Base-by-base conservation (phyloP, 495 filamentous ascomycete genomes). In the Xylona heveae region DNA sequence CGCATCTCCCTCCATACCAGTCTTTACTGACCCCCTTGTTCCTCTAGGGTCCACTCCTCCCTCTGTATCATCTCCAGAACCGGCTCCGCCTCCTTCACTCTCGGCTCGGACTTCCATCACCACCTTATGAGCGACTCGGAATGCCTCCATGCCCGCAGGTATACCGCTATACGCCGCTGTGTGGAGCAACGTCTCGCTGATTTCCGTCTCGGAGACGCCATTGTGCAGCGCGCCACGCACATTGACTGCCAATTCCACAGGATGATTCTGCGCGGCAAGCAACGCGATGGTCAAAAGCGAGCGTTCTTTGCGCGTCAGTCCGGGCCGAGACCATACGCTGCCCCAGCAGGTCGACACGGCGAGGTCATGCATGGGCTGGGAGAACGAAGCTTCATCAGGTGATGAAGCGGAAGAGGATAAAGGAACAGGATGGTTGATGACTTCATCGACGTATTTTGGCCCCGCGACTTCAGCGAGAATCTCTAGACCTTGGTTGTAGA, bases 291-390 rank as follows among this genome's bases (percentile, higher is more conserved):
- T 68, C 28, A 73, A 44, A 19, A 70, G 42, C 33, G 49, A 57
- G 15, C 64, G 50, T 43, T 66, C 60, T 39, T 68, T 66, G 25
- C 52, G 45, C 20, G 62, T 57, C 5, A 68, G 53, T 0, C 65
- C 64, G 0, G 61, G 60, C 5, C 66, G 58, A 4, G 54, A 53
- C 65, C 65, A 68, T 25, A 59, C 50, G 26, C 50, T 47, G 13
- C 63, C 65, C 64, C 62, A 71, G 47, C 59, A 62, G 33, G 48
- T 55, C 42, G 63, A 61, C 4, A 62, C 65, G 6, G 65, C 56
- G 19, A 61, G 49, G 27, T 67, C 55, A 36, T 69, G 62, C 35
- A 58, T 57, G 2, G 63, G 58, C 23, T 43, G 37, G 1, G 58
- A 48, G 45, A 68, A 72, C n/a, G n/a, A n/a, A n/a, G n/a, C n/a